These are phyloP conservation scores for Agaricus subrufescens DNA, from an alignment of 768 basidiomycete genomes.

Conservation along the genomic window DNA sequence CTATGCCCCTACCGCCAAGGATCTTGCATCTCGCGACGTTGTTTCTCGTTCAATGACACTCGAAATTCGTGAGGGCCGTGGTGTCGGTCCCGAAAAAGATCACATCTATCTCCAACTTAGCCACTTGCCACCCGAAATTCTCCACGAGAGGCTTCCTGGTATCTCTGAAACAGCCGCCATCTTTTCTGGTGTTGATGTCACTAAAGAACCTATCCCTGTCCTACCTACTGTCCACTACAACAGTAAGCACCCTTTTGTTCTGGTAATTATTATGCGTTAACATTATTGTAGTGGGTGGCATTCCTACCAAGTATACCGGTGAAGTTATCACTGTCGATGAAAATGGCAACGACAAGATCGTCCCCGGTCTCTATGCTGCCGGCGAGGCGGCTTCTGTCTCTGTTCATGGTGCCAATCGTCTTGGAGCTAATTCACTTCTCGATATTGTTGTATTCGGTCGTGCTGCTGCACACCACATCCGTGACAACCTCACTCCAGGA, in stretches of 20 bases:
- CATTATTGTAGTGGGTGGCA: slow-evolving; percentile 82
- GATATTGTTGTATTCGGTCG: slow-evolving; percentile 99
- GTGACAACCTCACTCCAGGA: slow-evolving; percentile 83
- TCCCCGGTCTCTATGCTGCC: slow-evolving; percentile 96
- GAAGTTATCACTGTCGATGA: slow-evolving; percentile 89
- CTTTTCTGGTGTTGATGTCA: slow-evolving; percentile 98
- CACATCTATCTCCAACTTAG: slow-evolving; percentile 96
- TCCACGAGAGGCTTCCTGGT: slow-evolving; percentile 95
- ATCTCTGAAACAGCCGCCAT: slow-evolving; percentile 99
- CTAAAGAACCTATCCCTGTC: slow-evolving; percentile 99
- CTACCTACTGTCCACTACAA: slow-evolving; percentile 99
- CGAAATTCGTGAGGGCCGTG: slow-evolving; percentile 97
- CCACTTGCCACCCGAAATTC: slow-evolving; percentile 92
- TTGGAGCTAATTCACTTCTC: slow-evolving; percentile 97
- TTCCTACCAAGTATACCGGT: slow-evolving; percentile 97
- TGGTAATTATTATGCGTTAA: neutral
- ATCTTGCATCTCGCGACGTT: slow-evolving; percentile 98
- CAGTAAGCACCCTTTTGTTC: slow-evolving; percentile 50
- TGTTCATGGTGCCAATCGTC: slow-evolving; percentile 98
- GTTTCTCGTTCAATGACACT: slow-evolving; percentile 99
- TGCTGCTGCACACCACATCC: slow-evolving; percentile 98
- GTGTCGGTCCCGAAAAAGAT: slow-evolving; percentile 97
- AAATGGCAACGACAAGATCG: slow-evolving; percentile 88
- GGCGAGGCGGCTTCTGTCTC: slow-evolving; percentile 99
- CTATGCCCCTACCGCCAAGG: slow-evolving; percentile 98